Conservation (phyloP, 768 basidiomycete genomes). For the Tylopilus sp. region DNA sequence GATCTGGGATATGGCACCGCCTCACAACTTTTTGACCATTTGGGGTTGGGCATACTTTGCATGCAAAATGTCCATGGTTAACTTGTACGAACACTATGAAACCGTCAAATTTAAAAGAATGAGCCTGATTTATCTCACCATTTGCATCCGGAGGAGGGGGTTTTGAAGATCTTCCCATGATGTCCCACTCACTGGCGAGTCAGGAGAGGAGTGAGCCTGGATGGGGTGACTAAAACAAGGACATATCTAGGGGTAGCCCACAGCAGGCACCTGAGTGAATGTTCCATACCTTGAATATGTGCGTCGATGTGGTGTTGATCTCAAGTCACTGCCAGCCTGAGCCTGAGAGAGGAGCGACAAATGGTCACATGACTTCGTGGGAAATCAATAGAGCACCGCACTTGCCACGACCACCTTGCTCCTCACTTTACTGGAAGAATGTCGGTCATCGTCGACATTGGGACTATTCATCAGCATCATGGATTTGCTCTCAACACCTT, state of each 20-base stretch:
- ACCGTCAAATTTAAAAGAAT: not conserved
- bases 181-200: no score
- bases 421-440: not conserved
- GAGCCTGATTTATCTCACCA: not conserved
- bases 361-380: not conserved
- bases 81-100: not conserved
- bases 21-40: not conserved
- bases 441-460: not conserved
- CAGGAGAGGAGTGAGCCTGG: no score
- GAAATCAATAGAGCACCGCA: no score
- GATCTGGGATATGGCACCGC: not conserved
- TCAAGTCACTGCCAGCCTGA: no score
- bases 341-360: not conserved
- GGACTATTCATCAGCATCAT: not conserved
- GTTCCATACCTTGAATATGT: no score
- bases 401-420: not conserved
- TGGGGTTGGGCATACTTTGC: not conserved
- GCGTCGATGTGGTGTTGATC: no score
- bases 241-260: no score
- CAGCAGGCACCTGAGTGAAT: no score
- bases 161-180: constrained; percentile 1
- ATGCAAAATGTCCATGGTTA: not conserved
- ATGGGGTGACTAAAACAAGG: not conserved
- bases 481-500: not conserved
- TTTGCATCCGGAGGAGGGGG: not conserved